phyloP scores from a whole-genome alignment of 2,329 filamentous ascomycete genomes.

The Calonectria pseudoreteaudii region DNA sequence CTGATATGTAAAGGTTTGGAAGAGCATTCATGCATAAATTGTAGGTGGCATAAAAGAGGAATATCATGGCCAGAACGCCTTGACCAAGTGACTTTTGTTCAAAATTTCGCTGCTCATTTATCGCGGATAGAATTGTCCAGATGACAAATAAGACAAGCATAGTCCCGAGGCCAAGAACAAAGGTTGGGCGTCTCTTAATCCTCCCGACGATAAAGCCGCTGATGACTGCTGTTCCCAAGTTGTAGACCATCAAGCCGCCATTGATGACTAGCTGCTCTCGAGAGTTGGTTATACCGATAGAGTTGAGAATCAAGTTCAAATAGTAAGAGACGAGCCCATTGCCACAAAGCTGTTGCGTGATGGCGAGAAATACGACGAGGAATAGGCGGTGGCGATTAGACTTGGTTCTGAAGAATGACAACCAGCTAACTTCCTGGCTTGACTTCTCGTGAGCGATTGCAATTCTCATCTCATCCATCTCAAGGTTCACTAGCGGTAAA shows the following conservation, averaged over 20 bases:
- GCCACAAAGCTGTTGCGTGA: constrained; percentile 33
- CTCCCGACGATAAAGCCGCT: background rate
- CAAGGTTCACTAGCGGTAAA: background rate
- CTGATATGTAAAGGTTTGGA: background rate
- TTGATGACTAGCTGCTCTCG: constrained; percentile 15
- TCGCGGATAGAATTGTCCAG: constrained; percentile 11
- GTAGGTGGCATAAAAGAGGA: constrained; percentile 15
- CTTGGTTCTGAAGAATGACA: background rate
- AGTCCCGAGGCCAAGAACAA: background rate
- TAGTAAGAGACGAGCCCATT: constrained; percentile 32
- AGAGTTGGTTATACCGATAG: constrained; percentile 23
- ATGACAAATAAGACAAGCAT: constrained; percentile 9
- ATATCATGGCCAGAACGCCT: constrained; percentile 21
- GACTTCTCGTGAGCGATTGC: background rate
- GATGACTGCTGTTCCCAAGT: background rate
- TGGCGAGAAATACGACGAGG: constrained; percentile 25
- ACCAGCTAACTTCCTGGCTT: background rate
- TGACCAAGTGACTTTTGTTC: background rate
- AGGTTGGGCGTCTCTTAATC: background rate
- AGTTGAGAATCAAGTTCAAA: constrained; percentile 24
- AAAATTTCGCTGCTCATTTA: constrained; percentile 7
- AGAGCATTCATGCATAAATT: constrained; percentile 11
- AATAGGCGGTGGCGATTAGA: constrained; percentile 2
- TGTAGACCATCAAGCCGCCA: background rate
- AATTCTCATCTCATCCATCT: background rate